Conservation (phyloP, 352 stramenopile genomes). For the Phytophthora colocasiae region DNA sequence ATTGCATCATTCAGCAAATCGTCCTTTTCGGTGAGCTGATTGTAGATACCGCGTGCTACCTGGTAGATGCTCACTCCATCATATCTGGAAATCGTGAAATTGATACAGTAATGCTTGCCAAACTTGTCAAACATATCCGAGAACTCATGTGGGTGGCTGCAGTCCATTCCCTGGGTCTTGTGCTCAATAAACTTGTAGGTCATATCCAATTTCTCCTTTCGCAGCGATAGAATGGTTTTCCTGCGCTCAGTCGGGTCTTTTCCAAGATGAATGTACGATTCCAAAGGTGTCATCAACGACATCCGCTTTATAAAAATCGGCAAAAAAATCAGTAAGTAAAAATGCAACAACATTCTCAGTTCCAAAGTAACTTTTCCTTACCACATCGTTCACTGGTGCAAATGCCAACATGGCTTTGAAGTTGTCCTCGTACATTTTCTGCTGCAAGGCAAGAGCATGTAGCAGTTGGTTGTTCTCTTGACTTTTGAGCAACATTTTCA, state of each 20-base stretch:
- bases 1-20: conserved; percentile 56
- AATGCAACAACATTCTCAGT: background rate
- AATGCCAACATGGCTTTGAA: conserved; percentile 74
- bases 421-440: conserved; percentile 74
- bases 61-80: conserved; percentile 64
- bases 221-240: conserved; percentile 54
- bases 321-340: no score
- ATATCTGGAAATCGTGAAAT: conserved; percentile 77
- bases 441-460: conserved; percentile 56
- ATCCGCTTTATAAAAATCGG: conserved; percentile 40
- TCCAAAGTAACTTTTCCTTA: conserved; percentile 15
- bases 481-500: conserved; percentile 45
- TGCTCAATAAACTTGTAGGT: conserved; percentile 80
- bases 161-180: conserved; percentile 57
- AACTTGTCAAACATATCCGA: conserved; percentile 82
- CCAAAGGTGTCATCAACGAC: conserved; percentile 74
- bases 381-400: conserved; percentile 68
- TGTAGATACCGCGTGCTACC: conserved; percentile 66
- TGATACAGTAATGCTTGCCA: conserved; percentile 76
- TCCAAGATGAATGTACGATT: conserved; percentile 71
- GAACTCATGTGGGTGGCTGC: conserved; percentile 60
- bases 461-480: conserved; percentile 54
- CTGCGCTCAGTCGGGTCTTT: conserved; percentile 57
- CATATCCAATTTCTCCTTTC: conserved; percentile 82
- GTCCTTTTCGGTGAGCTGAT: conserved; percentile 70